Evolutionary conservation across 139 green algal genomes (phyloP).

Genomic region (Ettlia oleoabundans): DNA sequence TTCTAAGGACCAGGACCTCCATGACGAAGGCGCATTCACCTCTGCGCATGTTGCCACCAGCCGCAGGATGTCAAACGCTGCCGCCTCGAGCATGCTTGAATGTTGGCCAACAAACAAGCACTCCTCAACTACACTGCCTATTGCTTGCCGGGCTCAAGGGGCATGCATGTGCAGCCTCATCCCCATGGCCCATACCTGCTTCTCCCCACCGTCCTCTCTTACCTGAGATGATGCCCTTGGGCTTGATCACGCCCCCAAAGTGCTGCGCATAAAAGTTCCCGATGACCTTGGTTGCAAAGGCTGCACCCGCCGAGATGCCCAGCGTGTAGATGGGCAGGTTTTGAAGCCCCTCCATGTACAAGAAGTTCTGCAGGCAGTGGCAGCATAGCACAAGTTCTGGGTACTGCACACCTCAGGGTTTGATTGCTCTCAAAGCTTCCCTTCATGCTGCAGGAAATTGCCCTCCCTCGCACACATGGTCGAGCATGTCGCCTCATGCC

Average conservation of each 20-base stretch:
- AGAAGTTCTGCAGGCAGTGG: constrained; percentile 31
- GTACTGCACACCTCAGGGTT: too few relatives aligned
- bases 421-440: too few relatives aligned
- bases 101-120: too few relatives aligned
- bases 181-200: too few relatives aligned
- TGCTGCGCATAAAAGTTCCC: constrained; percentile 18
- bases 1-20: constrained; percentile 1
- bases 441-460: too few relatives aligned
- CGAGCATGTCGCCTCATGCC: too few relatives aligned
- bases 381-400: background rate
- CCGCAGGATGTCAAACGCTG: too few relatives aligned
- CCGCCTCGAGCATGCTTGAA: too few relatives aligned
- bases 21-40: constrained; percentile 16
- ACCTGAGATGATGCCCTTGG: constrained; percentile 24
- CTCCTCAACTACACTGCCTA: too few relatives aligned
- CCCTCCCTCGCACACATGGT: too few relatives aligned
- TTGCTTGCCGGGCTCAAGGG: too few relatives aligned
- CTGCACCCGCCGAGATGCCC: constrained; percentile 22
- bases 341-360: constrained; percentile 29
- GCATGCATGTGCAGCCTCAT: too few relatives aligned
- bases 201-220: background rate
- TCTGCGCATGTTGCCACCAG: constrained; percentile 20
- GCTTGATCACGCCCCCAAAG: constrained; percentile 30
- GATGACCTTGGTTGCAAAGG: constrained; percentile 19
- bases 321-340: constrained; percentile 19